Conservation (phyloP, 1,139 yeast species). For the Yamadazyma atmosphaerica region DNA sequence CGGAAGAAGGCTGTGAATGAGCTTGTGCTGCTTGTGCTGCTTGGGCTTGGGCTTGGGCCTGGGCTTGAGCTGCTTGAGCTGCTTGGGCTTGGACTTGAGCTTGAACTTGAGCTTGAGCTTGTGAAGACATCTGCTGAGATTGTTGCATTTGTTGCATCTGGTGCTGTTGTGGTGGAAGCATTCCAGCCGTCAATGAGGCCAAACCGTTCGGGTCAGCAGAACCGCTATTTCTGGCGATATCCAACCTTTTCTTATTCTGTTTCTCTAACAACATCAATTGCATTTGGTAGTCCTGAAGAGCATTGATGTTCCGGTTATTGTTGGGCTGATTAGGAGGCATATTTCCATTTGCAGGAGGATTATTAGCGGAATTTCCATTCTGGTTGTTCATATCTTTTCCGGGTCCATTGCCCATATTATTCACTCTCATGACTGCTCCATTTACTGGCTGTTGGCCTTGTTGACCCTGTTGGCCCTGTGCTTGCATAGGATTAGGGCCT, state of each 20-base stretch:
- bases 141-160: slow-evolving; percentile 18
- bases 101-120: slow-evolving; percentile 1
- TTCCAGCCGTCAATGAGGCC: slow-evolving; percentile 19
- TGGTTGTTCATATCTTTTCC: not conserved
- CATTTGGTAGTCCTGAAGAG: slow-evolving; percentile 72
- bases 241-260: slow-evolving; percentile 65
- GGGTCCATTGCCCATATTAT: slow-evolving; percentile 10
- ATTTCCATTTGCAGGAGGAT: slow-evolving; percentile 11
- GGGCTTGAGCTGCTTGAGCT: slow-evolving; percentile 2
- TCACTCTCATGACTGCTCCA: slow-evolving; percentile 15
- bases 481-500: slow-evolving; percentile 5
- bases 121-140: slow-evolving; percentile 2
- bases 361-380: slow-evolving; percentile 3
- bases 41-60: slow-evolving; percentile 4
- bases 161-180: slow-evolving; percentile 24
- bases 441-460: not conserved
- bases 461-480: slow-evolving; percentile 1
- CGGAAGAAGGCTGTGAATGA: slow-evolving; percentile 4
- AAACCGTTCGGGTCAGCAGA: slow-evolving; percentile 21
- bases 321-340: slow-evolving; percentile 8
- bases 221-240: slow-evolving; percentile 45
- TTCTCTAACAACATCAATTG: slow-evolving; percentile 71
- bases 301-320: slow-evolving; percentile 25
- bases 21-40: slow-evolving; percentile 9
- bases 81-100: not conserved